Percentiles rank a stretch among this genome's conserved stretches.
phyloP scores from a whole-genome alignment of 805 yeast species.

The Barnettozyma sucrosica region DNA sequence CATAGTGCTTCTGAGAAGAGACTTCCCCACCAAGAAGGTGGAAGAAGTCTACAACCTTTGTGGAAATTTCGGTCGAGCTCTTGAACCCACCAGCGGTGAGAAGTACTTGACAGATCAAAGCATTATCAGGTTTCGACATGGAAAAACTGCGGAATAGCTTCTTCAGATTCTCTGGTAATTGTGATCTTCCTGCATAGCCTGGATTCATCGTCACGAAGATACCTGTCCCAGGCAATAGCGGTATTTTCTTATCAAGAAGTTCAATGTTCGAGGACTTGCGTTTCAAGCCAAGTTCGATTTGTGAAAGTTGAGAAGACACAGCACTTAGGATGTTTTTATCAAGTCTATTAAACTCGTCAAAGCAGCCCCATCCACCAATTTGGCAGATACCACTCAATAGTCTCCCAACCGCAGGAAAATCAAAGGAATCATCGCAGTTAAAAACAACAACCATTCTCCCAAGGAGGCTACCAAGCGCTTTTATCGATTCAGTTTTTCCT shows the following conservation, averaged over 20 bases:
- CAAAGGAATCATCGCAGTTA: constrained; percentile 88
- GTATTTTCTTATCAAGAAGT: constrained; percentile 36
- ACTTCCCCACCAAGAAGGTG: constrained; percentile 32
- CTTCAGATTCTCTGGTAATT: constrained; percentile 80
- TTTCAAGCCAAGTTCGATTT: constrained; percentile 52
- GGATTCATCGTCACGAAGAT: constrained; percentile 91
- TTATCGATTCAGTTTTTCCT: constrained; percentile 89
- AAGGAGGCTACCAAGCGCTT: constrained; percentile 71
- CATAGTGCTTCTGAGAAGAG: constrained; percentile 69
- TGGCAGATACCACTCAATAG: constrained; percentile 73
- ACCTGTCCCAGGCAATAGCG: constrained; percentile 49
- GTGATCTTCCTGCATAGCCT: constrained; percentile 74
- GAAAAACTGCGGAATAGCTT: constrained; percentile 72
- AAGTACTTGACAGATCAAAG: constrained; percentile 63
- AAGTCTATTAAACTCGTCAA: constrained; percentile 89
- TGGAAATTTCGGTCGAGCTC: constrained; percentile 40
- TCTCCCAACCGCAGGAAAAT: constrained; percentile 71
- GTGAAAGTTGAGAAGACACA: constrained; percentile 73
- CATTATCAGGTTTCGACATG: constrained; percentile 66
- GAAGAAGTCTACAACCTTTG: constrained; percentile 50
- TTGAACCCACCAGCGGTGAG: constrained; percentile 67
- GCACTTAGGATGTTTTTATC: constrained; percentile 72
- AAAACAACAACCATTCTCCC: constrained; percentile 83
- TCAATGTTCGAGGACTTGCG: constrained; percentile 24
- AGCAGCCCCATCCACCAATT: constrained; percentile 92